phyloP scores from a whole-genome alignment of 139 green algal genomes.

The Chlorella ohadii region DNA sequence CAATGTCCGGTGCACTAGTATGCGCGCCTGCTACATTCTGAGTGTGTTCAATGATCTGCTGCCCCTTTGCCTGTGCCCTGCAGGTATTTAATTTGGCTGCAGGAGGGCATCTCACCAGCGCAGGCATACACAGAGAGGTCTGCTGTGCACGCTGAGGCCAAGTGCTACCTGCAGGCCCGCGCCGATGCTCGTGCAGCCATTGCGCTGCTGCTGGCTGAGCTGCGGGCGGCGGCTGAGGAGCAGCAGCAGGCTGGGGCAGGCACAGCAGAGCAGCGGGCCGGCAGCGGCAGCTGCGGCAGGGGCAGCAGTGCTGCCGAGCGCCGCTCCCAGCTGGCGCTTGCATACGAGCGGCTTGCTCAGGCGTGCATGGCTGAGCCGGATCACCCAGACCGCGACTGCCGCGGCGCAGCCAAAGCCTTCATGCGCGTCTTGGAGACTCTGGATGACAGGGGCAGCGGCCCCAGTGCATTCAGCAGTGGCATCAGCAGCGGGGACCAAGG shows the following conservation, averaged over 20 bases:
- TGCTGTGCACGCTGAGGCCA: constrained; percentile 24
- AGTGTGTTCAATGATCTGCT: not conserved
- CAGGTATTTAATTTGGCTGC: constrained; percentile 49
- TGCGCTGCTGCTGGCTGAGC: not conserved
- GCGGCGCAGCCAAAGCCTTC: constrained; percentile 37
- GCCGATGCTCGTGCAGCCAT: constrained; percentile 39
- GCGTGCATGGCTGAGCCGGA: constrained; percentile 44
- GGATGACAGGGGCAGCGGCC: no score
- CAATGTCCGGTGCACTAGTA: no score
- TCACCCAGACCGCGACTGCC: constrained; percentile 45
- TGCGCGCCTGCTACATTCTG: no score
- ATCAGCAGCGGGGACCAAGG: not conserved
- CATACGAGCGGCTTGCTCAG: constrained; percentile 34
- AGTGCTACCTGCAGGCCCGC: constrained; percentile 50
- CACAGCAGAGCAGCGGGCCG: not conserved
- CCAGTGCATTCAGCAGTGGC: no score
- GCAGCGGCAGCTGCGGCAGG: not conserved
- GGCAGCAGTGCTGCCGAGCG: not conserved
- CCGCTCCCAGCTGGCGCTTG: constrained; percentile 9
- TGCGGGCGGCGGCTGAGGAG: not conserved
- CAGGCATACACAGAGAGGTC: constrained; percentile 46
- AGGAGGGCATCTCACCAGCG: constrained; percentile 3
- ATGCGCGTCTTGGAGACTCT: constrained; percentile 24
- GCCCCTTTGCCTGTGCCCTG: not conserved
- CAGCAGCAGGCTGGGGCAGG: not conserved